A percentile compares a stretch with the other conserved stretches of the same genome.
Evolutionary conservation across 306 rosid species (phyloP).

Genomic region (Cicer pinnatifidum): DNA sequence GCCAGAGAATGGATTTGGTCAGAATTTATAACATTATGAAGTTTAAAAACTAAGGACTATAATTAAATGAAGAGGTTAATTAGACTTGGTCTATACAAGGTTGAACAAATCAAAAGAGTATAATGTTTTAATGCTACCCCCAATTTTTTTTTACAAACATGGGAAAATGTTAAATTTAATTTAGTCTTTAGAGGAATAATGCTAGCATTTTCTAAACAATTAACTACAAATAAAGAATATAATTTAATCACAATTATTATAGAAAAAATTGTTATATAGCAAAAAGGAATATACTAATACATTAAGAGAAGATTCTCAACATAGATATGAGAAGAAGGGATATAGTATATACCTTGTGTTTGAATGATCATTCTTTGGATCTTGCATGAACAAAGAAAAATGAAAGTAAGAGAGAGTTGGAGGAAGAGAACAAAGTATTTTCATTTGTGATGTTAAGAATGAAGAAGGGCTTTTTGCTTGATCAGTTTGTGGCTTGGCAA

Average conservation of each 20-base stretch:
- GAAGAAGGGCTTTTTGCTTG: conserved; percentile 44
- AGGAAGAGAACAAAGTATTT: conserved; percentile 61
- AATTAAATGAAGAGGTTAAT: conserved; percentile 8
- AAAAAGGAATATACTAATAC: conserved; percentile 4
- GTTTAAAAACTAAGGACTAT: conserved; percentile 7
- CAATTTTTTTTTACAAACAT: neutral
- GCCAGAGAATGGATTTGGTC: conserved; percentile 38
- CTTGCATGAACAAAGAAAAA: conserved; percentile 82
- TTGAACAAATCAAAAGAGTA: conserved; percentile 16
- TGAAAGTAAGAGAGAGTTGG: conserved; percentile 54
- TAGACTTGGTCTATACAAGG: conserved; percentile 38
- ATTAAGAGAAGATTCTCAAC: conserved; percentile 12
- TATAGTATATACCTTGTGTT: conserved; percentile 59
- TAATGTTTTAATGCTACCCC: neutral
- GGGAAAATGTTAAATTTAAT: neutral
- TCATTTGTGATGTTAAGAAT: conserved; percentile 66
- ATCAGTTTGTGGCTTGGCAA: conserved; percentile 49
- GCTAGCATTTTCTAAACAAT: conserved; percentile 15
- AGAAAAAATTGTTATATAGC: conserved; percentile 2
- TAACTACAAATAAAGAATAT: neutral
- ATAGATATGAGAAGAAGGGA: neutral
- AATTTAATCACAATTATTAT: conserved; percentile 22
- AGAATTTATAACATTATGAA: conserved; percentile 25
- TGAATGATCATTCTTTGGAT: conserved; percentile 64
- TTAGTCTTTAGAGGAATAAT: conserved; percentile 34